phyloP scores from a whole-genome alignment of 208 protist species.

The Trypanosoma boissoni region DNA sequence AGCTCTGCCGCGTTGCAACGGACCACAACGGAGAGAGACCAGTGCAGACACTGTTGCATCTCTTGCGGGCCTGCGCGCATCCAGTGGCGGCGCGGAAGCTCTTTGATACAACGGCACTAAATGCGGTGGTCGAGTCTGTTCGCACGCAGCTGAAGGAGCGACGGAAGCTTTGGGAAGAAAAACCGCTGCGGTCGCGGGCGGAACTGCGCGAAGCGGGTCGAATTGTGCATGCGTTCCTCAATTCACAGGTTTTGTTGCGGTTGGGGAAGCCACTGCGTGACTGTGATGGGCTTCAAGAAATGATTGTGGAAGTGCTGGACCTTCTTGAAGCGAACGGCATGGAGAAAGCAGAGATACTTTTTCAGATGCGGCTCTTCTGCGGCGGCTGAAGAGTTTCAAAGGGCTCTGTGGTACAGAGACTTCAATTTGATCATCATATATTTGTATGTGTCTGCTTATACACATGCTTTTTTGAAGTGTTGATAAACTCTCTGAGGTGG shows the following conservation, averaged over 20 bases:
- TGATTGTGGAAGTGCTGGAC: slow-evolving; percentile 4
- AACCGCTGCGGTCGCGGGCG: not conserved
- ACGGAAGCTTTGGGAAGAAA: not conserved
- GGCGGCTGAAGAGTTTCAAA: slow-evolving; percentile 2
- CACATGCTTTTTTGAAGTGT: no score
- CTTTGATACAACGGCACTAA: slow-evolving; percentile 18
- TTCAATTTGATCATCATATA: no score
- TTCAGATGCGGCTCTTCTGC: slow-evolving; percentile 21
- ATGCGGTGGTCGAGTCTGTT: slow-evolving; percentile 10
- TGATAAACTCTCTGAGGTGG: no score
- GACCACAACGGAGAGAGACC: not conserved
- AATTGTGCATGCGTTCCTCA: slow-evolving; percentile 20
- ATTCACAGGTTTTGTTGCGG: slow-evolving; percentile 24
- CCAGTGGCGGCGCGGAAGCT: slow-evolving; percentile 12
- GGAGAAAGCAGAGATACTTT: slow-evolving; percentile 18
- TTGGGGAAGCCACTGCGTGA: slow-evolving; percentile 8
- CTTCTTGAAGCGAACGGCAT: slow-evolving; percentile 1
- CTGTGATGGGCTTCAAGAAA: slow-evolving; percentile 12
- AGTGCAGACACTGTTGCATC: slow-evolving; percentile 27
- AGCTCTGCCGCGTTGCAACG: slow-evolving; percentile 5
- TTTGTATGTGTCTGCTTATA: no score
- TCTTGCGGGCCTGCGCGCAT: slow-evolving; percentile 27
- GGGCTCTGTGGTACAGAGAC: no score
- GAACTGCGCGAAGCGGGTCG: not conserved
- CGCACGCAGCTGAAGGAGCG: slow-evolving; percentile 5